Percentiles rank a stretch among this genome's conserved stretches.
These are phyloP conservation scores for Fusarium decemcellulare DNA, from an alignment of 2,329 filamentous ascomycete species.

Conservation along the genomic window DNA sequence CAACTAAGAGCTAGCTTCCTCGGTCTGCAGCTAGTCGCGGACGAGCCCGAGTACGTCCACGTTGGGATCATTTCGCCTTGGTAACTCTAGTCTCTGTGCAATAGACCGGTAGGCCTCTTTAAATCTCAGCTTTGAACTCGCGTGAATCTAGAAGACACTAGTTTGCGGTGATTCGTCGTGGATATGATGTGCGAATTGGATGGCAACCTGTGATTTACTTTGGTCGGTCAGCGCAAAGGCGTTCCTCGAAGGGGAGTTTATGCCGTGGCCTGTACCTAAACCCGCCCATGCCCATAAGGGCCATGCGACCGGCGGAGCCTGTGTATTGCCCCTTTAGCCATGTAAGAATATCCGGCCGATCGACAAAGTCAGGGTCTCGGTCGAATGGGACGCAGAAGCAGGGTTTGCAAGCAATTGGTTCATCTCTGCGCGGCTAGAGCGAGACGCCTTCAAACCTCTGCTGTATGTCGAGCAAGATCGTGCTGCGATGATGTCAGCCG, in stretches of 20 bases:
- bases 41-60: constrained; percentile 51
- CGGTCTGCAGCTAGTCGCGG: constrained; percentile 45
- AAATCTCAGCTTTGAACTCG: constrained; percentile 51
- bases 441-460: constrained; percentile 6
- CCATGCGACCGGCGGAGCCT: constrained; percentile 38
- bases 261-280: constrained; percentile 37
- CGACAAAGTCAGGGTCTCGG: constrained; percentile 50
- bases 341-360: constrained; percentile 45
- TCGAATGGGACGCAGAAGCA: constrained; percentile 46
- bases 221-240: neutral
- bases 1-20: constrained; percentile 41
- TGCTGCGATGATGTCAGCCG: neutral
- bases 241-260: neutral
- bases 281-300: constrained; percentile 54
- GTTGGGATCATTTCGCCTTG: constrained; percentile 47
- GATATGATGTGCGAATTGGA: constrained; percentile 53
- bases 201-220: constrained; percentile 49
- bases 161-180: constrained; percentile 43
- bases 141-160: constrained; percentile 56
- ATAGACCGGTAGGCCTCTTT: constrained; percentile 54
- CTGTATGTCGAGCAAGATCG: constrained; percentile 9
- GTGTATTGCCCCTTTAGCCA: constrained; percentile 41
- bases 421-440: neutral
- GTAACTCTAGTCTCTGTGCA: constrained; percentile 48
- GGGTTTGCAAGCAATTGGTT: neutral